Evolutionary conservation across 1,139 yeast species (phyloP).

Genomic region (Meyerozyma elateridarum): DNA sequence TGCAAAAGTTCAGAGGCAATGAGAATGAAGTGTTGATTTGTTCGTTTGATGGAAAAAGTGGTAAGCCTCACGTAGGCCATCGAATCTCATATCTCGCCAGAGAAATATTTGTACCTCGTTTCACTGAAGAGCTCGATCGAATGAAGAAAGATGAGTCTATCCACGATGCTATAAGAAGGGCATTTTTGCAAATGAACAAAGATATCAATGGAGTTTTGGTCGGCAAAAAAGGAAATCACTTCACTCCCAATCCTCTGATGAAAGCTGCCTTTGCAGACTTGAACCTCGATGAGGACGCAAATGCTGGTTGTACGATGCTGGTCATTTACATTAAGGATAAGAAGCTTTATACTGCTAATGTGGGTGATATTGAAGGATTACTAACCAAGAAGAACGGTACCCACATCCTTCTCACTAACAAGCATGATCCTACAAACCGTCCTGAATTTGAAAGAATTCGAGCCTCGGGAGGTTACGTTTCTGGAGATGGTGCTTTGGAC

Average conservation of each 20-base stretch:
- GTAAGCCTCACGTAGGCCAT: conserved; percentile 55
- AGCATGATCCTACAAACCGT: conserved; percentile 80
- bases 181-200: conserved; percentile 75
- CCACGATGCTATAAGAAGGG: conserved; percentile 69
- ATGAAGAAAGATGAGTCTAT: conserved; percentile 41
- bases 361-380: conserved; percentile 86
- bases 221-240: conserved; percentile 29
- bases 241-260: conserved; percentile 19
- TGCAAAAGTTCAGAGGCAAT: conserved; percentile 84
- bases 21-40: conserved; percentile 70
- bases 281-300: conserved; percentile 47
- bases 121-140: conserved; percentile 58
- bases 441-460: conserved; percentile 83
- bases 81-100: conserved; percentile 71
- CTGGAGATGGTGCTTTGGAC: conserved; percentile 80
- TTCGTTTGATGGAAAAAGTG: conserved; percentile 80
- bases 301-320: conserved; percentile 85
- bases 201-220: conserved; percentile 54
- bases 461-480: conserved; percentile 86
- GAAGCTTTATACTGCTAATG: conserved; percentile 74
- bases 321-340: conserved; percentile 72
- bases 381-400: conserved; percentile 81
- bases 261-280: conserved; percentile 42
- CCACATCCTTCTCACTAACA: conserved; percentile 62
- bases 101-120: conserved; percentile 59